These are phyloP conservation scores for Paramyrothecium sp. DNA, from an alignment of 2,329 filamentous ascomycete genomes.

Conservation along the genomic window DNA sequence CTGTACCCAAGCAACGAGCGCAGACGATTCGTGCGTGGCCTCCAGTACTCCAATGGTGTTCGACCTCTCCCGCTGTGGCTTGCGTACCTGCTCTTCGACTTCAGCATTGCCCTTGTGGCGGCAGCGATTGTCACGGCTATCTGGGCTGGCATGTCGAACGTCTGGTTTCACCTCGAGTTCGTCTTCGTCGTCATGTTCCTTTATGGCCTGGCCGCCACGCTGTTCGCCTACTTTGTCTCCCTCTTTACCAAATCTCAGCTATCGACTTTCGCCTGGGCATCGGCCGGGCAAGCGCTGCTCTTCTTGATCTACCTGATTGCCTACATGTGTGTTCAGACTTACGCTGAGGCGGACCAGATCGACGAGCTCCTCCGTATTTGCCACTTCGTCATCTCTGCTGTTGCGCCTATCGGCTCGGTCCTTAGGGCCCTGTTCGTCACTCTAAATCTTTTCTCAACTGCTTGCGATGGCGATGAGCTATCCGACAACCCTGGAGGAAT, in stretches of 20 bases:
- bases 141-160: conserved; percentile 60
- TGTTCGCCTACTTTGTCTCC: conserved; percentile 66
- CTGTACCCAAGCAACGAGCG: conserved; percentile 80
- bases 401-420: conserved; percentile 48
- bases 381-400: conserved; percentile 68
- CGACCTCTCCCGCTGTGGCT: conserved; percentile 75
- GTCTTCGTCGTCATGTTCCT: conserved; percentile 74
- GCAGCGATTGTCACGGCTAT: conserved; percentile 63
- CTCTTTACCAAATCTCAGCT: conserved; percentile 62
- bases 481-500: conserved; percentile 60
- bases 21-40: conserved; percentile 69
- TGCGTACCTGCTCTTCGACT: conserved; percentile 76
- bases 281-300: conserved; percentile 11
- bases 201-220: conserved; percentile 71
- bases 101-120: conserved; percentile 59
- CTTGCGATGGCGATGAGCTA: conserved; percentile 62
- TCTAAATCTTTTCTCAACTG: conserved; percentile 74
- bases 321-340: conserved; percentile 67
- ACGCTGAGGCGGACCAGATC: too few relatives aligned
- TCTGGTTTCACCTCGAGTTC: conserved; percentile 70
- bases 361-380: conserved; percentile 66
- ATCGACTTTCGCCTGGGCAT: conserved; percentile 30
- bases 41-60: conserved; percentile 87
- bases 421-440: conserved; percentile 69
- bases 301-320: conserved; percentile 33